These are phyloP conservation scores for Tolypocladium paradoxum DNA, from an alignment of 2,329 filamentous ascomycete species.

Conservation along the genomic window DNA sequence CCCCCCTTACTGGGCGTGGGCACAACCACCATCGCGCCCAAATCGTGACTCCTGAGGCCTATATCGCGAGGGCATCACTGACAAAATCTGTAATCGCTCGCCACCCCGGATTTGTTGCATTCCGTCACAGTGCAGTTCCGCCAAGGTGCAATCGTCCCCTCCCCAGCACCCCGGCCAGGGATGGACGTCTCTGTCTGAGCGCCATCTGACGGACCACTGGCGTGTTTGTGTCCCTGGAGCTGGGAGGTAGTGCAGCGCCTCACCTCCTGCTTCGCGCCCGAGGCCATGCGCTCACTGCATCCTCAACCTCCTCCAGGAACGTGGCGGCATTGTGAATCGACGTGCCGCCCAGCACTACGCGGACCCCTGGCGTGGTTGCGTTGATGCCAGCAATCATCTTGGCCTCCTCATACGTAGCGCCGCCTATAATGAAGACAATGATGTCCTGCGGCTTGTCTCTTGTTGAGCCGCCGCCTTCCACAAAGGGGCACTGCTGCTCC, in stretches of 20 bases:
- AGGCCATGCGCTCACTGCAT: slow-evolving; percentile 79
- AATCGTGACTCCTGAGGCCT: no score
- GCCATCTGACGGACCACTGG: background rate
- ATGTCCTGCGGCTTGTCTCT: slow-evolving; percentile 96
- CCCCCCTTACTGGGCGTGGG: no score
- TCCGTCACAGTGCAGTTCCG: background rate
- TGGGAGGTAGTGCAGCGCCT: background rate
- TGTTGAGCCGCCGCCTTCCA: slow-evolving; percentile 78
- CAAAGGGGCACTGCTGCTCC: slow-evolving; percentile 84
- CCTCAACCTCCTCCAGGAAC: slow-evolving; percentile 86
- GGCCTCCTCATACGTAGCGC: slow-evolving; percentile 91
- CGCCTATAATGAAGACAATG: slow-evolving; percentile 87
- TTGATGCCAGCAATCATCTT: slow-evolving; percentile 95
- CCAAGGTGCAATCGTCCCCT: background rate
- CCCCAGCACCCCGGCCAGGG: background rate
- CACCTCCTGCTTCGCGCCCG: slow-evolving; percentile 35
- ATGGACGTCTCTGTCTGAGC: background rate
- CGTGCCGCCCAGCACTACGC: slow-evolving; percentile 83
- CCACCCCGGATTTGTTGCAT: background rate
- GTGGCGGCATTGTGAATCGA: slow-evolving; percentile 76
- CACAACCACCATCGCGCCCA: no score
- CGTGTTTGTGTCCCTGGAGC: background rate
- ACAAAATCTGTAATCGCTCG: background rate
- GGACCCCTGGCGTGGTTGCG: slow-evolving; percentile 75
- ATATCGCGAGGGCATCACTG: no score